Evolutionary conservation across 768 basidiomycete genomes (phyloP).

Genomic region (Nidularia sp.): DNA sequence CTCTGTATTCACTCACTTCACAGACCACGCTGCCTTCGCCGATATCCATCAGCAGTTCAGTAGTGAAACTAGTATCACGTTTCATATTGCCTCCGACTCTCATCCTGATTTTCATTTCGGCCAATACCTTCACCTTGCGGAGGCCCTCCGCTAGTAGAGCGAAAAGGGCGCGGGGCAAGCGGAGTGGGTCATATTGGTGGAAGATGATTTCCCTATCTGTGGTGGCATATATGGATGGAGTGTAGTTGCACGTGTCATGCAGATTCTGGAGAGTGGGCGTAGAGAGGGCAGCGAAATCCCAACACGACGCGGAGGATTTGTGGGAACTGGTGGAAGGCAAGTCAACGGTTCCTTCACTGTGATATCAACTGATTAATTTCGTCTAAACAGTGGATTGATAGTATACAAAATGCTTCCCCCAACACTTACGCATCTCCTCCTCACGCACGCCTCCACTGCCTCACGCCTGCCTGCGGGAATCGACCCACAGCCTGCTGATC

Average conservation of each 20-base stretch:
- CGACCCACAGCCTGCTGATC: constrained; percentile 26
- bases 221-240: constrained; percentile 23
- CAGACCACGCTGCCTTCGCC: constrained; percentile 24
- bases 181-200: constrained; percentile 39
- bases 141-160: constrained; percentile 32
- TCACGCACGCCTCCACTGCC: constrained; percentile 19
- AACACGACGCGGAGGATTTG: constrained; percentile 28
- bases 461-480: constrained; percentile 22
- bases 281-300: constrained; percentile 5
- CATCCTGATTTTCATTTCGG: constrained; percentile 21
- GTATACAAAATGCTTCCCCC: constrained; percentile 30
- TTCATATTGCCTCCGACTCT: constrained; percentile 21
- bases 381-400: constrained; percentile 30
- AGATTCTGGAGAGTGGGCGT: constrained; percentile 18
- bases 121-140: constrained; percentile 36
- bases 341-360: constrained; percentile 3
- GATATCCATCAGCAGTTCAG: constrained; percentile 17
- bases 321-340: constrained; percentile 38
- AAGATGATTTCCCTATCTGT: constrained; percentile 41
- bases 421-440: constrained; percentile 24
- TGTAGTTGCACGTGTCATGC: constrained; percentile 25
- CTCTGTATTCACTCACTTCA: constrained; percentile 35
- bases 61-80: constrained; percentile 13
- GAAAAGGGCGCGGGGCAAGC: constrained; percentile 13
- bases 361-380: not conserved